These are phyloP conservation scores for Colletotrichum truncatum DNA, from an alignment of 2,329 filamentous ascomycete genomes.

Conservation along the genomic window DNA sequence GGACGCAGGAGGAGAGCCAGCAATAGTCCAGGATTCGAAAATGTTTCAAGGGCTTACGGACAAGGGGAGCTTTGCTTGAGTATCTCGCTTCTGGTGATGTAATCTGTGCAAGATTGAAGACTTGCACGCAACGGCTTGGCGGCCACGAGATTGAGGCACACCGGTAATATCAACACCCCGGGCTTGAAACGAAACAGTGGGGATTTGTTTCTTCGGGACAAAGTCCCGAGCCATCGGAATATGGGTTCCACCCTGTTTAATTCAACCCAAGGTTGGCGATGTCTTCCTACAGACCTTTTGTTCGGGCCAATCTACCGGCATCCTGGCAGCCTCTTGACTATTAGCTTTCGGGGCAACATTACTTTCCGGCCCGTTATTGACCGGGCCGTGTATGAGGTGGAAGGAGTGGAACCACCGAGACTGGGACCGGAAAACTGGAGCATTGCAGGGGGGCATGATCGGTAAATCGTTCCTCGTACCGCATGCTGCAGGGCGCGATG, in stretches of 20 bases:
- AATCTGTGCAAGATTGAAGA: slow-evolving; percentile 4
- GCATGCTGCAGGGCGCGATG: too few species aligned
- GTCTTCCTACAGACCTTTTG: background rate
- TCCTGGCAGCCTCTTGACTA: background rate
- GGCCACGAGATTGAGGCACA: background rate
- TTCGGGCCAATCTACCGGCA: background rate
- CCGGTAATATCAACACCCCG: background rate
- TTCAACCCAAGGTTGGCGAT: background rate
- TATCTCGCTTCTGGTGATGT: background rate
- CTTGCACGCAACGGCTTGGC: background rate
- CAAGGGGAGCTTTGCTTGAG: background rate
- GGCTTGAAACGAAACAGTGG: slow-evolving; percentile 8
- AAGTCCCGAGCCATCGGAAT: background rate
- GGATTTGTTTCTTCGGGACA: background rate
- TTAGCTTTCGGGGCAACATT: background rate
- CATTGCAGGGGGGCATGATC: background rate
- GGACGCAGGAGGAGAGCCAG: background rate
- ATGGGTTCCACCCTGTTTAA: background rate
- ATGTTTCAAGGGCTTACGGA: background rate
- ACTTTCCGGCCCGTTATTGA: background rate
- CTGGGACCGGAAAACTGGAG: background rate
- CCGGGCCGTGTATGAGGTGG: background rate
- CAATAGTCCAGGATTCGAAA: background rate
- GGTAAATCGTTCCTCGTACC: background rate
- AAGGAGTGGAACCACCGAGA: background rate